These are phyloP conservation scores for Jacaranda copaia DNA, from an alignment of 257 asterid species.

Conservation along the genomic window DNA sequence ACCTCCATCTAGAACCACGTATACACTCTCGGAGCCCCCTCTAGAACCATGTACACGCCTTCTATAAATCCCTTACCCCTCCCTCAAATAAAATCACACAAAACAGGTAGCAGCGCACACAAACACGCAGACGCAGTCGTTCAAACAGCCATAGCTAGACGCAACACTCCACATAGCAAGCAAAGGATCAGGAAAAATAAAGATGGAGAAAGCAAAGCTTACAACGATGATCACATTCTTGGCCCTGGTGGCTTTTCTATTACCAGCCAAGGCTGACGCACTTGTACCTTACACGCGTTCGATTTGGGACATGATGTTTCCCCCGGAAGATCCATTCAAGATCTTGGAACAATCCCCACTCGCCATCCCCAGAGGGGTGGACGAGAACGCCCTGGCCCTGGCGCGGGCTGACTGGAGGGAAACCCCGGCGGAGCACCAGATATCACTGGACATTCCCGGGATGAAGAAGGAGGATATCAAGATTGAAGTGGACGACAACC, in stretches of 20 bases:
- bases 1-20: conserved; percentile 15
- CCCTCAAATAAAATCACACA: neutral
- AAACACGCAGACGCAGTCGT: neutral
- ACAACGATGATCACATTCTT: neutral
- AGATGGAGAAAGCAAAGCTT: conserved; percentile 28
- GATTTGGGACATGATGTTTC: conserved; percentile 42
- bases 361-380: conserved; percentile 33
- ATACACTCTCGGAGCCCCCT: neutral
- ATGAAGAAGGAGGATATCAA: conserved; percentile 69
- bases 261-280: conserved; percentile 34
- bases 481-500: conserved; percentile 71
- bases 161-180: neutral
- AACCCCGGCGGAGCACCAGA: conserved; percentile 61
- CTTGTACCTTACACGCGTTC: conserved; percentile 52
- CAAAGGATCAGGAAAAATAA: neutral
- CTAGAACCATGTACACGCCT: neutral
- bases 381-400: conserved; percentile 41
- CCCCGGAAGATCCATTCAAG: conserved; percentile 51
- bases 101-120: neutral
- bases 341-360: conserved; percentile 55
- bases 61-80: conserved; percentile 28
- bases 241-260: conserved; percentile 6
- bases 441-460: conserved; percentile 75
- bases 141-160: neutral
- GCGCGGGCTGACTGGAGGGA: conserved; percentile 90